Evolutionary conservation across 164 flowering plant genomes (phyloP).

Genomic region (Kalanchoe fedtschenkoi): DNA sequence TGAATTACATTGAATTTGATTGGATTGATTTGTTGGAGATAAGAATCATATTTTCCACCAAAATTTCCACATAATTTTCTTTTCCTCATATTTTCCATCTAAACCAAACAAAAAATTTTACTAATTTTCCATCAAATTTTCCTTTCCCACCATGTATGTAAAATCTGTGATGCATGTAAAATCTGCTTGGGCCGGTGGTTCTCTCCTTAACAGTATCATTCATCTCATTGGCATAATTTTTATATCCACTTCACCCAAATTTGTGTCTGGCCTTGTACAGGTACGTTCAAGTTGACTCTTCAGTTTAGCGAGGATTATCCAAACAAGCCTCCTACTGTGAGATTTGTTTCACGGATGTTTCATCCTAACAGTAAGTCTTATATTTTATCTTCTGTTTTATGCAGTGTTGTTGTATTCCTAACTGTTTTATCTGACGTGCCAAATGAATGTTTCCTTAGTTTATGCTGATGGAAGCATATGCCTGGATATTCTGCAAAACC

Average conservation of each 20-base stretch:
- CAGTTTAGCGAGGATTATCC: conserved; percentile 47
- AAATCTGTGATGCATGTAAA: no score
- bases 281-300: conserved; percentile 45
- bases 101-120: no score
- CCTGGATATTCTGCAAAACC: conserved; percentile 52
- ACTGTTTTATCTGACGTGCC: neutral
- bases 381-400: neutral
- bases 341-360: conserved; percentile 47
- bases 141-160: no score
- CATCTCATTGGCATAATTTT: neutral
- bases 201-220: no score
- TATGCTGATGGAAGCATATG: conserved; percentile 68
- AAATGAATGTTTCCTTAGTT: conserved; percentile 18
- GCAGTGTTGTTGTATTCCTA: neutral
- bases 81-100: no score
- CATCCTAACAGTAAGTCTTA: conserved; percentile 43
- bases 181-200: no score
- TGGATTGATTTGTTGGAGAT: neutral
- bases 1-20: neutral
- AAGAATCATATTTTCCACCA: no score
- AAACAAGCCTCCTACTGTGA: conserved; percentile 44
- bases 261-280: conserved; percentile 22
- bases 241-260: neutral
- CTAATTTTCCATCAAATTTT: no score
- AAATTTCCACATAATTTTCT: no score